phyloP scores from a whole-genome alignment of 495 filamentous ascomycete genomes.

The Venustampulla echinocandica region DNA sequence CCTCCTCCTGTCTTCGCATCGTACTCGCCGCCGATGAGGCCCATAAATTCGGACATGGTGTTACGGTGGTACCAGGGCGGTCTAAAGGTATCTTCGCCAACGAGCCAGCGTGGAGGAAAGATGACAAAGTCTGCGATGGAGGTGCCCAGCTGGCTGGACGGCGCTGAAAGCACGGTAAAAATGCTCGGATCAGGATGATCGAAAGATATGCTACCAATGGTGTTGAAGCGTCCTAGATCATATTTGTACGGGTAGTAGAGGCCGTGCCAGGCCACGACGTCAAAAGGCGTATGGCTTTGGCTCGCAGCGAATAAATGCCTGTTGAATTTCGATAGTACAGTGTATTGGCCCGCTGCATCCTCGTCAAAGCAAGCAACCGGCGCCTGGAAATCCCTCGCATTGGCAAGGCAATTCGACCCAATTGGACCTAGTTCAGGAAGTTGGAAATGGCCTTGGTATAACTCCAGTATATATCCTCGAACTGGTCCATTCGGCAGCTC shows the following conservation, averaged over 20 bases:
- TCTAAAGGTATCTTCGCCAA: slow-evolving; percentile 68
- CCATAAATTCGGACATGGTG: slow-evolving; percentile 82
- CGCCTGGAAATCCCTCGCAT: slow-evolving; percentile 80
- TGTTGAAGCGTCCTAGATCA: slow-evolving; percentile 71
- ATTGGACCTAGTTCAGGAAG: slow-evolving; percentile 88
- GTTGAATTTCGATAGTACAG: slow-evolving; percentile 68
- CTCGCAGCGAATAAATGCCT: slow-evolving; percentile 65
- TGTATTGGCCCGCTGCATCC: slow-evolving; percentile 41
- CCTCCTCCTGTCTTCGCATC: slow-evolving; percentile 44
- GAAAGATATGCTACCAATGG: slow-evolving; percentile 64
- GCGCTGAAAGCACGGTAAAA: slow-evolving; percentile 69
- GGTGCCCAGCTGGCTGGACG: slow-evolving; percentile 52
- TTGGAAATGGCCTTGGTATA: slow-evolving; percentile 76
- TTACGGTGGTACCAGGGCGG: slow-evolving; percentile 80
- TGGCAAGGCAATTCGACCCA: slow-evolving; percentile 79
- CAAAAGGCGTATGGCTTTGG: slow-evolving; percentile 68
- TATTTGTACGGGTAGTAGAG: slow-evolving; percentile 80
- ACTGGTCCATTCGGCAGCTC: slow-evolving; percentile 41
- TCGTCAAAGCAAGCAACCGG: slow-evolving; percentile 72
- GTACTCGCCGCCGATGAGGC: slow-evolving; percentile 59
- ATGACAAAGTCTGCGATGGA: slow-evolving; percentile 78
- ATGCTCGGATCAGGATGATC: slow-evolving; percentile 79
- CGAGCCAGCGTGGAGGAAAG: slow-evolving; percentile 75
- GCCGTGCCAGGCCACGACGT: slow-evolving; percentile 75
- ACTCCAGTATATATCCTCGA: slow-evolving; percentile 78